phyloP scores from a whole-genome alignment of 805 yeast genomes.

The Scheffersomyces coipomensis region DNA sequence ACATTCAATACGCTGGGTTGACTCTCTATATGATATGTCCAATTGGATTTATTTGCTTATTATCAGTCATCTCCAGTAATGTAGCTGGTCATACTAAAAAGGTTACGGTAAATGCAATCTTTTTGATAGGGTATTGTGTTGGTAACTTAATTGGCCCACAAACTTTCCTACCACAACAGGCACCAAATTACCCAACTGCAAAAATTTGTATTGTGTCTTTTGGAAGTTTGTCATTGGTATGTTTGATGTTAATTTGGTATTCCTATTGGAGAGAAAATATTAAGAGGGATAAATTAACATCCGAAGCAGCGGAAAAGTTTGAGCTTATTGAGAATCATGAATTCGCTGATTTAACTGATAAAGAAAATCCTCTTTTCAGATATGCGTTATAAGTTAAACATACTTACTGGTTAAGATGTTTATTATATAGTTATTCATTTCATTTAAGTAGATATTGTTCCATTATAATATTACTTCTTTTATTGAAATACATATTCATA shows the following conservation, averaged over 20 bases:
- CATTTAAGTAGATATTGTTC: too few relatives aligned
- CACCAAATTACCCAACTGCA: slow-evolving; percentile 47
- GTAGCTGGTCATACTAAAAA: slow-evolving; percentile 60
- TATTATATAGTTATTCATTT: too few relatives aligned
- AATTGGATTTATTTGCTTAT: slow-evolving; percentile 23
- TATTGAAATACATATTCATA: too few relatives aligned
- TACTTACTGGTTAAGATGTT: too few relatives aligned
- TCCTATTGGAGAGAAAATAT: slow-evolving; percentile 35
- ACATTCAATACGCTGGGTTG: too few relatives aligned
- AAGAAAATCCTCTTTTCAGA: slow-evolving; percentile 53
- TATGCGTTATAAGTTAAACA: slow-evolving; percentile 26
- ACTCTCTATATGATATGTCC: slow-evolving; percentile 32
- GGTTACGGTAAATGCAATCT: slow-evolving; percentile 42
- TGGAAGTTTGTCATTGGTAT: slow-evolving; percentile 20
- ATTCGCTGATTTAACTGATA: slow-evolving; percentile 53
- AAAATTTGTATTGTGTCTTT: slow-evolving; percentile 39
- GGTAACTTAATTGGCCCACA: slow-evolving; percentile 60
- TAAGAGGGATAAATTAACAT: slow-evolving; percentile 35
- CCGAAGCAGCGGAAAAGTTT: slow-evolving; percentile 13
- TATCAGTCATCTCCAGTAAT: slow-evolving; percentile 44
- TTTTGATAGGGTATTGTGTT: slow-evolving; percentile 48
- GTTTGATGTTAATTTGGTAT: slow-evolving; percentile 23
- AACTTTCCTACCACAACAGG: slow-evolving; percentile 41
- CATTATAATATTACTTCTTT: too few relatives aligned
- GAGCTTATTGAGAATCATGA: slow-evolving; percentile 38